Conservation (phyloP, 352 stramenopile genomes). For the Phytopythium delawarense region DNA sequence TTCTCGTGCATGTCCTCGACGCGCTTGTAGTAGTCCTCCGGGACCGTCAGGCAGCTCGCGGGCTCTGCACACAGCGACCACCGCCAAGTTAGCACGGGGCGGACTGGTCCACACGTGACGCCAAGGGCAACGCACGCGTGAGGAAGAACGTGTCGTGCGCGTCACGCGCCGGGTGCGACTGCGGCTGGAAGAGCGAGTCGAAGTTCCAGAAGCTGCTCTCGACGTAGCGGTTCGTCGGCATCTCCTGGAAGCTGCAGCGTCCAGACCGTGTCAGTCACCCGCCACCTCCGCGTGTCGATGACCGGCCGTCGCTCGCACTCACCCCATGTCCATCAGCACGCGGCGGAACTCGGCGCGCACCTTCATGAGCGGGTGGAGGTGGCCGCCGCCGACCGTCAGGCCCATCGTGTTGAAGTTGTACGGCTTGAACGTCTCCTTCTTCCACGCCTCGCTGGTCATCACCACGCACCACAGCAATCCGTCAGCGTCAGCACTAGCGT, state of each 20-base stretch:
- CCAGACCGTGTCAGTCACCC: background rate
- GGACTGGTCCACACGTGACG: background rate
- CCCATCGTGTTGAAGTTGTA: constrained; percentile 99
- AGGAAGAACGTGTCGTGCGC: constrained; percentile 99
- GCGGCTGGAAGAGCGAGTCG: constrained; percentile 99
- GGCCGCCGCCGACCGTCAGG: constrained; percentile 91
- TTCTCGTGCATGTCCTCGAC: constrained; percentile 98
- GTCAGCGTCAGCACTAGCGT: background rate
- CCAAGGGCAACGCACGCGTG: constrained; percentile 56
- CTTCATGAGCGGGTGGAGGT: constrained; percentile 98
- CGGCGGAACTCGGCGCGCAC: constrained; percentile 97
- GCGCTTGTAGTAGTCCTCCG: constrained; percentile 98
- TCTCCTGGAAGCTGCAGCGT: constrained; percentile 93
- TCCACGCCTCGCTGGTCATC: constrained; percentile 83
- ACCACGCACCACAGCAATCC: background rate
- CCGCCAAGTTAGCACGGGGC: background rate
- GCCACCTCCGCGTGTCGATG: background rate
- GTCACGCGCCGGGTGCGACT: constrained; percentile 98
- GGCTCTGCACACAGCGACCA: constrained; percentile 37
- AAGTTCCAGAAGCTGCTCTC: constrained; percentile 99
- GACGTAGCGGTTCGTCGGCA: constrained; percentile 99
- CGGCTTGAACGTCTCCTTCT: constrained; percentile 96
- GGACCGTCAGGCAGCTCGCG: constrained; percentile 79
- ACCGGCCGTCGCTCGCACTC: constrained; percentile 8
- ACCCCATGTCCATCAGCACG: constrained; percentile 99